These are phyloP conservation scores for Tulasnella sp. DNA, from an alignment of 768 basidiomycete genomes.

Conservation along the genomic window DNA sequence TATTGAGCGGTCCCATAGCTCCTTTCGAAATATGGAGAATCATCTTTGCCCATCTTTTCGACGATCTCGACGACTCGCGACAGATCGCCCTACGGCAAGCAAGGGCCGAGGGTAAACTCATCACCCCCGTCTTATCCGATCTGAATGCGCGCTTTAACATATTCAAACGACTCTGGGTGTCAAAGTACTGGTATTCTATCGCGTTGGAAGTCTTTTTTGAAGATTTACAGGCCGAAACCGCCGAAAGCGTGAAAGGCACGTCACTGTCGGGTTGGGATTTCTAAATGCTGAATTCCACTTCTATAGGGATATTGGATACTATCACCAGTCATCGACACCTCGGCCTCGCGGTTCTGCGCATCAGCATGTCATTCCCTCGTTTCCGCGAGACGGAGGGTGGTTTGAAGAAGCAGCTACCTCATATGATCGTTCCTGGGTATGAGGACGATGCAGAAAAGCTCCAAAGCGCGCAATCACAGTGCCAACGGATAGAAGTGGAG, in stretches of 20 bases:
- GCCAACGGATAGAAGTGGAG: too few relatives aligned
- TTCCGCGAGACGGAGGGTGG: constrained; percentile 18
- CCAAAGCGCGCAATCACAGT: background rate
- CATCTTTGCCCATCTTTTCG: constrained; percentile 7
- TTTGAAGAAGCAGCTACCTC: background rate
- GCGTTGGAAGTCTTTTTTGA: constrained; percentile 20
- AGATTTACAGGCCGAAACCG: constrained; percentile 16
- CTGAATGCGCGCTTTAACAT: constrained; percentile 7
- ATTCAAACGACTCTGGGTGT: constrained; percentile 16
- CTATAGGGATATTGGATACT: constrained; percentile 7
- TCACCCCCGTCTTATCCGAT: background rate
- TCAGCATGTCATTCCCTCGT: constrained; percentile 17
- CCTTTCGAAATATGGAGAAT: constrained; percentile 14
- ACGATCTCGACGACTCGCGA: background rate
- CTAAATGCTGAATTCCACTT: background rate
- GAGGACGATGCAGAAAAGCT: too few relatives aligned
- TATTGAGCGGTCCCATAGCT: background rate
- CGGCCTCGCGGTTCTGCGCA: constrained; percentile 15
- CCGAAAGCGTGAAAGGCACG: constrained; percentile 15
- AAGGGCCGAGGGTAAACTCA: background rate
- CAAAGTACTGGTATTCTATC: constrained; percentile 16
- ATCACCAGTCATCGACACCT: constrained; percentile 12
- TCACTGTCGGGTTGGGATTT: background rate
- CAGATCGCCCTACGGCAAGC: background rate
- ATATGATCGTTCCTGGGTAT: too few relatives aligned